phyloP scores from a whole-genome alignment of 768 basidiomycete species.

The Lentinus brumalis region DNA sequence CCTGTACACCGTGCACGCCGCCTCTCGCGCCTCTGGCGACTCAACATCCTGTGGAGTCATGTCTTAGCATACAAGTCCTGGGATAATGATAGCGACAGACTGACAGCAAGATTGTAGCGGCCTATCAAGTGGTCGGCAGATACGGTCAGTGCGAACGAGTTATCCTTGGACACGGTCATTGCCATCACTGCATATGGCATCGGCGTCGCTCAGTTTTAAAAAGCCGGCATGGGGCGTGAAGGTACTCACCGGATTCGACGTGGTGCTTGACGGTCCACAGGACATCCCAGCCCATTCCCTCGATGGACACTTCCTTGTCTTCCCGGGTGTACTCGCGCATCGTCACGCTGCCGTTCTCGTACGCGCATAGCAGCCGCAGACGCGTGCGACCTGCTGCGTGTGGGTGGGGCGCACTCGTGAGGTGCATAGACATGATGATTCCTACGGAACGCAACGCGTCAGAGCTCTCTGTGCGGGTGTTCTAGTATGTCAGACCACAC shows the following conservation, averaged over 20 bases:
- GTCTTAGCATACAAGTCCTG: neutral
- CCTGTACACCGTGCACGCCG: slow-evolving; percentile 42
- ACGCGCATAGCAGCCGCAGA: slow-evolving; percentile 70
- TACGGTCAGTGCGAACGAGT: slow-evolving; percentile 69
- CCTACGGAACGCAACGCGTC: slow-evolving; percentile 44
- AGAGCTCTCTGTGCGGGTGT: neutral
- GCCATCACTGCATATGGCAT: slow-evolving; percentile 68
- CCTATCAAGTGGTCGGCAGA: slow-evolving; percentile 84
- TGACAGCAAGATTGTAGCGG: slow-evolving; percentile 59
- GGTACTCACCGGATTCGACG: slow-evolving; percentile 65
- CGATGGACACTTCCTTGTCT: slow-evolving; percentile 53
- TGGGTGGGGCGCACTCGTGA: slow-evolving; percentile 47
- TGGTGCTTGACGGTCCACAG: slow-evolving; percentile 71
- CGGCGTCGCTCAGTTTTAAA: neutral
- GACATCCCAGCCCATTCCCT: slow-evolving; percentile 73
- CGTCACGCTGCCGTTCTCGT: slow-evolving; percentile 87
- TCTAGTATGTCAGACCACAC: slow-evolving; percentile 33
- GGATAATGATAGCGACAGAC: neutral
- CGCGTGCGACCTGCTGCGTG: slow-evolving; percentile 33
- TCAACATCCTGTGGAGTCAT: slow-evolving; percentile 12
- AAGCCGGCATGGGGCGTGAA: neutral
- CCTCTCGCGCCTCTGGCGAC: slow-evolving; percentile 15
- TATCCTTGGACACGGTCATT: slow-evolving; percentile 67
- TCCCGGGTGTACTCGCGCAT: slow-evolving; percentile 53
- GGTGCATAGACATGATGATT: slow-evolving; percentile 86